phyloP scores from a whole-genome alignment of 208 protist species.

The Angomonas deanei region DNA sequence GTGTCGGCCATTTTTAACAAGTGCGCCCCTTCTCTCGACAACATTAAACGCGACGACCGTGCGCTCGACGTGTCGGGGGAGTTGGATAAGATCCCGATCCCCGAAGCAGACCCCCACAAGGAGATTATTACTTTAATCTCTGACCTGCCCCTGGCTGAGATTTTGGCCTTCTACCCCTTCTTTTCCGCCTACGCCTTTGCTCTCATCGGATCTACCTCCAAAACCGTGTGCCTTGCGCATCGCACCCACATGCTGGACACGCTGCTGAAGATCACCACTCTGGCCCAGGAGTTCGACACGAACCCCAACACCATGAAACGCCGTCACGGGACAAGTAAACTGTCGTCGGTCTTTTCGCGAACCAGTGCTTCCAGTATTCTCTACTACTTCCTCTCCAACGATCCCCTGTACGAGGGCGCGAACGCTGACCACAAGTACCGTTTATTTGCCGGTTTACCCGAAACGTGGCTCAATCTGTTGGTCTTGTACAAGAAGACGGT shows the following conservation, averaged over 20 bases:
- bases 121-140: slow-evolving; percentile 47
- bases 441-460: slow-evolving; percentile 72
- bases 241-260: slow-evolving; percentile 72
- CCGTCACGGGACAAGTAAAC: slow-evolving; percentile 34
- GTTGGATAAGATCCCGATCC: slow-evolving; percentile 17
- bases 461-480: slow-evolving; percentile 66
- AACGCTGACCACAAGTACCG: slow-evolving; percentile 19
- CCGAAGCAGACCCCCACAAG: slow-evolving; percentile 30
- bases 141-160: slow-evolving; percentile 71
- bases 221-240: slow-evolving; percentile 45
- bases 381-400: slow-evolving; percentile 81
- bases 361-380: slow-evolving; percentile 62
- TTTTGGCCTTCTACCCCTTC: slow-evolving; percentile 83
- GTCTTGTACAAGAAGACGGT: slow-evolving; percentile 5
- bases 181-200: slow-evolving; percentile 67
- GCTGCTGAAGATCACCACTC: slow-evolving; percentile 54
- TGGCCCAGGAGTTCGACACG: slow-evolving; percentile 69
- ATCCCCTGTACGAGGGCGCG: slow-evolving; percentile 61
- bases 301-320: slow-evolving; percentile 37
- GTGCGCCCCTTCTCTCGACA: slow-evolving; percentile 38
- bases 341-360: slow-evolving; percentile 25
- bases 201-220: slow-evolving; percentile 70
- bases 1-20: slow-evolving; percentile 56
- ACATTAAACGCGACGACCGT: slow-evolving; percentile 36
- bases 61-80: slow-evolving; percentile 37